Conservation (phyloP, 139 green algal species). For the Auxenochlorella pyrenoidosa region DNA sequence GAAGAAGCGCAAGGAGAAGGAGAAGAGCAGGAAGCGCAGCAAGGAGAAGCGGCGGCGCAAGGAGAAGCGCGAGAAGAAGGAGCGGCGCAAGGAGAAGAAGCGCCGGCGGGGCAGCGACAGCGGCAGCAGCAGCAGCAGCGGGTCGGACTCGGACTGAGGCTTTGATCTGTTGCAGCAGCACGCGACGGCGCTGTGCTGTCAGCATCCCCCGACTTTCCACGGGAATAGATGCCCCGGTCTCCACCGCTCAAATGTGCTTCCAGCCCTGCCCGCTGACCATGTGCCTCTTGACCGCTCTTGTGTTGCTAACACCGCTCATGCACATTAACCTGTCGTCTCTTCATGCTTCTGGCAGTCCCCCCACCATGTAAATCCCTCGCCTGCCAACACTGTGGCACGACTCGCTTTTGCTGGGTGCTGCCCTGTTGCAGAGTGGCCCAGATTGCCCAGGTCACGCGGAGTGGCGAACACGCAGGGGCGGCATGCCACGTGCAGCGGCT, state of each 20-base stretch:
- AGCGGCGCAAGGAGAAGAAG: constrained; percentile 42
- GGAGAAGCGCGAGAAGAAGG: constrained; percentile 13
- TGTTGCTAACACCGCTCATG: not conserved
- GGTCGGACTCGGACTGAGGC: constrained; percentile 27
- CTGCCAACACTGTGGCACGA: not conserved
- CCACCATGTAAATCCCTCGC: not conserved
- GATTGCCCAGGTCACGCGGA: not conserved
- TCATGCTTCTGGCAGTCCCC: no score
- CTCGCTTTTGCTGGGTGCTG: no score
- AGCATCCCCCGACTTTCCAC: no score
- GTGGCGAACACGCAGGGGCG: not conserved
- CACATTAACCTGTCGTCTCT: no score
- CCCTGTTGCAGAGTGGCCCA: not conserved
- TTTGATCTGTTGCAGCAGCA: no score
- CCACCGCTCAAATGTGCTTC: no score
- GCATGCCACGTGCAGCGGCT: not conserved
- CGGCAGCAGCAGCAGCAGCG: constrained; percentile 14
- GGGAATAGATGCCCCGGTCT: no score
- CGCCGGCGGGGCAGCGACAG: constrained; percentile 2
- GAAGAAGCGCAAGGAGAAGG: constrained; percentile 41
- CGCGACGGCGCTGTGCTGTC: no score
- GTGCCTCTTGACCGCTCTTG: not conserved
- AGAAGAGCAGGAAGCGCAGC: constrained; percentile 14
- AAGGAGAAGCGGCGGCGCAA: not conserved
- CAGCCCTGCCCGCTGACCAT: no score